A percentile compares a stretch with the other conserved stretches of the same genome.
These are phyloP conservation scores for Tuber aestivum DNA, from an alignment of 495 filamentous ascomycete species.

Conservation along the genomic window DNA sequence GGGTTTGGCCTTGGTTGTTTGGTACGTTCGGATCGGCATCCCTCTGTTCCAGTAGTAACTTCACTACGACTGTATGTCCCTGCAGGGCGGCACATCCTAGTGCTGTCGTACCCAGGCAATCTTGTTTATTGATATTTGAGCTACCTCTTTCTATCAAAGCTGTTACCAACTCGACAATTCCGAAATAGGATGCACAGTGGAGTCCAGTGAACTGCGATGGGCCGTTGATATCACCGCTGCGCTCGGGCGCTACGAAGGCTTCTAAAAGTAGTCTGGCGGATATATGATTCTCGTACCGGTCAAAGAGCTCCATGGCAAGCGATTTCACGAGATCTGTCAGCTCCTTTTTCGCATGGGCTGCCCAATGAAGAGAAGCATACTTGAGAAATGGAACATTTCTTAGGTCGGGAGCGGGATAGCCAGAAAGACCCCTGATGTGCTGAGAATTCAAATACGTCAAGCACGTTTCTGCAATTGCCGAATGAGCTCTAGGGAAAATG, in stretches of 20 bases:
- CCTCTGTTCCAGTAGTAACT: slow-evolving; percentile 29
- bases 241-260: not conserved
- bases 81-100: slow-evolving; percentile 40
- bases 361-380: not conserved
- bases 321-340: not conserved
- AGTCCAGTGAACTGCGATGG: not conserved
- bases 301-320: not conserved
- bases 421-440: not conserved
- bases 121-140: not conserved
- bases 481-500: not conserved
- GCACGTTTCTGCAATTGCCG: not conserved
- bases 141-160: not conserved
- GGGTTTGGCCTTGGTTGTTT: slow-evolving; percentile 14
- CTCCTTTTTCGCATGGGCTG: not conserved
- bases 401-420: not conserved
- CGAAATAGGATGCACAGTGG: not conserved
- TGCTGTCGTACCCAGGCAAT: slow-evolving; percentile 8
- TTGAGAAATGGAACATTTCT: not conserved
- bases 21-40: slow-evolving; percentile 19
- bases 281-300: not conserved
- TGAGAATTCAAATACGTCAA: not conserved
- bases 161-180: not conserved
- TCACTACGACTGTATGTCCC: slow-evolving; percentile 35
- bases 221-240: not conserved
- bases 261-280: not conserved